phyloP scores from a whole-genome alignment of 345 rosid genomes.

The Erysimum cheiranthoides region DNA sequence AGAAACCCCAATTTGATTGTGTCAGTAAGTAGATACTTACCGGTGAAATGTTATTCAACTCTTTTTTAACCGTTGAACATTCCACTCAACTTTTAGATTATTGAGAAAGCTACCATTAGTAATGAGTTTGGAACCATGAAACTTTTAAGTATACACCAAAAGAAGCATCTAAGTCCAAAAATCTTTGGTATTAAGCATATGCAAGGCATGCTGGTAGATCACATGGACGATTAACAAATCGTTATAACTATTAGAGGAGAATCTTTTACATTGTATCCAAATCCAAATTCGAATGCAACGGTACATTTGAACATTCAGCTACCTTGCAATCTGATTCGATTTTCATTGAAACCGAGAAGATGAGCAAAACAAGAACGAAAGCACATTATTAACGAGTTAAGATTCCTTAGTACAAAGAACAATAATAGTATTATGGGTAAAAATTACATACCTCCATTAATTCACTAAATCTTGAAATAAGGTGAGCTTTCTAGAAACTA shows the following conservation, averaged over 20 bases:
- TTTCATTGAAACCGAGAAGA: no score
- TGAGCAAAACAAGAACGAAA: no score
- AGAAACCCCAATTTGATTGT: conserved; percentile 20
- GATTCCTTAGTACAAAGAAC: no score
- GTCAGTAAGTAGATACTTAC: conserved; percentile 44
- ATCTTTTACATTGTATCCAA: neutral
- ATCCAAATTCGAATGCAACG: neutral
- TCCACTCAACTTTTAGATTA: conserved; percentile 31
- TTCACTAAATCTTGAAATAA: no score
- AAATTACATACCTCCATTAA: no score
- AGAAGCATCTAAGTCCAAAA: conserved; percentile 7
- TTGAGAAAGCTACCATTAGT: conserved; percentile 28
- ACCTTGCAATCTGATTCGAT: neutral
- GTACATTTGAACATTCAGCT: neutral
- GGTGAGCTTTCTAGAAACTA: no score
- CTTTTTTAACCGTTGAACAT: conserved; percentile 28
- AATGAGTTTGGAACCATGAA: conserved; percentile 18
- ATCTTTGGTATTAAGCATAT: conserved; percentile 18
- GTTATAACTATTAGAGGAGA: neutral
- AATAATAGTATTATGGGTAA: no score
- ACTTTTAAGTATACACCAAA: neutral
- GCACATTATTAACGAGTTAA: no score
- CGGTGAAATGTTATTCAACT: conserved; percentile 17
- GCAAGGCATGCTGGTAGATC: conserved; percentile 12
- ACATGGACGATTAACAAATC: neutral